These are phyloP conservation scores for Ormosia semicastrata DNA, from an alignment of 306 rosid genomes.

Conservation along the genomic window DNA sequence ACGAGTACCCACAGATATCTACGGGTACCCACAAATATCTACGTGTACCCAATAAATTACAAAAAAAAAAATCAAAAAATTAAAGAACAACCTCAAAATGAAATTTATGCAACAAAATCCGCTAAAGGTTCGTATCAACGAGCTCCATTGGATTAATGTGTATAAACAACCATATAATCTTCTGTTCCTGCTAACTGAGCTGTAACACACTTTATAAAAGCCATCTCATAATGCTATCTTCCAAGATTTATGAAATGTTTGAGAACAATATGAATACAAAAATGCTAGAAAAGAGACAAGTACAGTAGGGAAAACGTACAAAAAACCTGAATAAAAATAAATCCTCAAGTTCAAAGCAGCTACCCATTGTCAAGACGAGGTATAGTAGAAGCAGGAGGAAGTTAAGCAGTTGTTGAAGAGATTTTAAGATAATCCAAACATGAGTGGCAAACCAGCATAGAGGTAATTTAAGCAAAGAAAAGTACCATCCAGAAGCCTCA, in stretches of 20 bases:
- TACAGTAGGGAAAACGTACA: background rate
- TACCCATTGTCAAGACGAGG: background rate
- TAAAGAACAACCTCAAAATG: constrained; percentile 3
- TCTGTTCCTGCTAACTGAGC: background rate
- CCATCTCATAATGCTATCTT: background rate
- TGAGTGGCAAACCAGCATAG: background rate
- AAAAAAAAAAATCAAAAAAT: too few relatives aligned
- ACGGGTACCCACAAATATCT: too few relatives aligned
- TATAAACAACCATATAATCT: background rate
- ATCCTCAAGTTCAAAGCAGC: background rate
- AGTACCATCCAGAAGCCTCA: background rate
- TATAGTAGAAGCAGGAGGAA: background rate
- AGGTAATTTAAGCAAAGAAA: background rate
- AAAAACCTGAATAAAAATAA: background rate
- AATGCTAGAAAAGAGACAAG: constrained; percentile 3
- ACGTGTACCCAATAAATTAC: too few relatives aligned
- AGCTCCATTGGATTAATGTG: background rate
- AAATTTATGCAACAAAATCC: background rate
- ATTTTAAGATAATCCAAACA: background rate
- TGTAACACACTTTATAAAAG: background rate
- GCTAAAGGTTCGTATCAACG: background rate
- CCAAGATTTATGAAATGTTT: background rate
- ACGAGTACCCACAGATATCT: too few relatives aligned
- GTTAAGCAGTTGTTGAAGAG: background rate
- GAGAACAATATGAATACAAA: background rate